phyloP scores from a whole-genome alignment of 2,329 filamentous ascomycete genomes.

The Parascedosporium putredinis region DNA sequence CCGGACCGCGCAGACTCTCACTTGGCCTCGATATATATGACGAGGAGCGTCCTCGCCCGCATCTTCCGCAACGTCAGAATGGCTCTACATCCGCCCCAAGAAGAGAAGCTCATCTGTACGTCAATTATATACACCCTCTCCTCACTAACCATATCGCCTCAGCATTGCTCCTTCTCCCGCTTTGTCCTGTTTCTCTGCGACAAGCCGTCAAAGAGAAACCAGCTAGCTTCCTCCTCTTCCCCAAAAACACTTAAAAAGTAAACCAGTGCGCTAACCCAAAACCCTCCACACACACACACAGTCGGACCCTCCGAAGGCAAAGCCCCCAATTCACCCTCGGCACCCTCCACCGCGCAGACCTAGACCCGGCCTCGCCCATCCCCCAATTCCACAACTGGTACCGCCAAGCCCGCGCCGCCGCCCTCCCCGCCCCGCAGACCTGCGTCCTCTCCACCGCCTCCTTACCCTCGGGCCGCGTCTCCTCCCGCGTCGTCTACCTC shows the following conservation, averaged over 20 bases:
- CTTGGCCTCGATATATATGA: neutral
- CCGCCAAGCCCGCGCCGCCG: conserved; percentile 48
- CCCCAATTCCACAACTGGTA: conserved; percentile 90
- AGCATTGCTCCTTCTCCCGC: too few relatives aligned
- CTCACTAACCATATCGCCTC: neutral
- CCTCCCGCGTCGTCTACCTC: conserved; percentile 79
- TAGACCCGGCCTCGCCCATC: conserved; percentile 55
- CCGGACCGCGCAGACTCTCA: neutral
- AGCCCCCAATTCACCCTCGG: conserved; percentile 64
- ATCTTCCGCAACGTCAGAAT: conserved; percentile 4
- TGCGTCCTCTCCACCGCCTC: conserved; percentile 77
- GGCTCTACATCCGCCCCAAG: conserved; percentile 10
- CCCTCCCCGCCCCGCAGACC: conserved; percentile 71
- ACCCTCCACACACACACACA: conserved; percentile 19
- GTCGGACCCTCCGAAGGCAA: conserved; percentile 59
- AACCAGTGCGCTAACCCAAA: neutral
- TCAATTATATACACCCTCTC: neutral
- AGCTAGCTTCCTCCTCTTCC: too few relatives aligned
- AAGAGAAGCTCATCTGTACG: conserved; percentile 12
- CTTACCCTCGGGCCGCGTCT: conserved; percentile 75
- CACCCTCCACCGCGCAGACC: conserved; percentile 49
- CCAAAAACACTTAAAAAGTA: neutral
- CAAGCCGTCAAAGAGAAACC: neutral
- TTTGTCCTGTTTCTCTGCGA: neutral
- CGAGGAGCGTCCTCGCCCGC: neutral